Evolutionary conservation across 2,329 filamentous ascomycete genomes (phyloP).

Genomic region (Botrytis squamosa): DNA sequence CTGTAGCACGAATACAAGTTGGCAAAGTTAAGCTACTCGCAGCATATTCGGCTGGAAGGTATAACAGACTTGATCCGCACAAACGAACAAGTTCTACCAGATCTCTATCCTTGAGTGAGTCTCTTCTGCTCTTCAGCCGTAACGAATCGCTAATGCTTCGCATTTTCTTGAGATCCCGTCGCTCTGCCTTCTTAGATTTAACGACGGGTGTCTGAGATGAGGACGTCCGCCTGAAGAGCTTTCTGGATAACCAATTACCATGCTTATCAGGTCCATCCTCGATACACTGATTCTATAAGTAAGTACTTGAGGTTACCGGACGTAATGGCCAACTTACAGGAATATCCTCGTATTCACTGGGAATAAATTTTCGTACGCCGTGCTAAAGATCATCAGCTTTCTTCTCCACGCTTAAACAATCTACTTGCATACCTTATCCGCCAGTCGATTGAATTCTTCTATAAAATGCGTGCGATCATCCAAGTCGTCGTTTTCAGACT

Average conservation of each 20-base stretch:
- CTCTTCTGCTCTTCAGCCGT: slow-evolving; percentile 46
- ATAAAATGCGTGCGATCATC: slow-evolving; percentile 51
- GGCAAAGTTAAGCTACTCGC: slow-evolving; percentile 58
- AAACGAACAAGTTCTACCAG: slow-evolving; percentile 60
- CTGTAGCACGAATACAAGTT: slow-evolving; percentile 64
- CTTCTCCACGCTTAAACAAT: background rate
- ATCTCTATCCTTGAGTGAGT: slow-evolving; percentile 50
- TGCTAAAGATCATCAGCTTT: slow-evolving; percentile 44
- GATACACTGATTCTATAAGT: slow-evolving; percentile 10
- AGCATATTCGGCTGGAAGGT: slow-evolving; percentile 59
- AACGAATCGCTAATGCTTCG: slow-evolving; percentile 57
- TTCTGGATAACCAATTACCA: slow-evolving; percentile 43
- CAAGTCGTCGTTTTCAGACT: slow-evolving; percentile 51
- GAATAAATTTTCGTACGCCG: slow-evolving; percentile 44
- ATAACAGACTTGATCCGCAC: slow-evolving; percentile 61
- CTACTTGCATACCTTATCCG: slow-evolving; percentile 49
- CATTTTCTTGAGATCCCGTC: slow-evolving; percentile 43
- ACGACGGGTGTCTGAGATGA: slow-evolving; percentile 37
- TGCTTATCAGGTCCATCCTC: slow-evolving; percentile 32
- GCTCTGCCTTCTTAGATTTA: slow-evolving; percentile 30
- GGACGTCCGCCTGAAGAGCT: slow-evolving; percentile 41
- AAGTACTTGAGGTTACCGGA: background rate
- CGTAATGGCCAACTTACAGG: slow-evolving; percentile 25
- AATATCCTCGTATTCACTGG: slow-evolving; percentile 30
- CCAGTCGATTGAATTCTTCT: slow-evolving; percentile 59